Base-by-base conservation (phyloP, 2,329 filamentous ascomycete genomes). In the Colletotrichum melonis region DNA sequence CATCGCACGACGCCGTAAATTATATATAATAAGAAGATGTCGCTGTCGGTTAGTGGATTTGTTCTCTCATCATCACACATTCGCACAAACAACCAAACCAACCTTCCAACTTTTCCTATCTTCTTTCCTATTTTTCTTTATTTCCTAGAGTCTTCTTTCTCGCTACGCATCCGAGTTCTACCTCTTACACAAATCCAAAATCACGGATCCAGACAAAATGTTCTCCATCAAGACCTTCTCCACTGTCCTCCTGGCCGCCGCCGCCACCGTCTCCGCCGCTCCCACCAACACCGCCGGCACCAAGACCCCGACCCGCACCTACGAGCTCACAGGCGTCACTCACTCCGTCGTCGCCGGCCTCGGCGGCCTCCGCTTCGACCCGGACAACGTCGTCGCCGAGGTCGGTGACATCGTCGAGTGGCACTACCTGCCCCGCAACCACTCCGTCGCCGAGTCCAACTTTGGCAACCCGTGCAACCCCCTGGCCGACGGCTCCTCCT, bases 321-420 rank as follows among this genome's bases (percentile, higher is more conserved):
- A 78, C 42, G 30, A 78, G 6, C 78, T 80, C 63, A 84, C 84
- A 1, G 82, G 83, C 16, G 81, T 84, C 28, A 87, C 86, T 1
- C 84, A 87, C 82, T 82, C 82, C 2, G 83, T 87, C 57, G 81
- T 84, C n/a, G 86, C 83, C 65, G 86, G 86, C 69, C 82, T 81
- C 5, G 82, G 80, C 30, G 84, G 84, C n/a, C 83, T 90, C 38
- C 78, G 78, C 62, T 91, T 90, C 79, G 82, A 85, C 62, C 89
- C 89, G 1, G 82, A 86, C 74, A 86, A 84, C 75, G 81, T 89
- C 54, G 84, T 83, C 3, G 89, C 88, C 22, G 79, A 81, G 12
- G 70, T 84, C 8, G 88, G 88, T 72, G 87, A 89, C 73, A 75
- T 87, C 4, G 78, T 91, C 70, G 87, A 90, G 81, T 91, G 86